Percentiles rank a stretch among this genome's conserved stretches.
Evolutionary conservation across 2,329 filamentous ascomycete species (phyloP).

Genomic region (Alternaria angustiovoidea): DNA sequence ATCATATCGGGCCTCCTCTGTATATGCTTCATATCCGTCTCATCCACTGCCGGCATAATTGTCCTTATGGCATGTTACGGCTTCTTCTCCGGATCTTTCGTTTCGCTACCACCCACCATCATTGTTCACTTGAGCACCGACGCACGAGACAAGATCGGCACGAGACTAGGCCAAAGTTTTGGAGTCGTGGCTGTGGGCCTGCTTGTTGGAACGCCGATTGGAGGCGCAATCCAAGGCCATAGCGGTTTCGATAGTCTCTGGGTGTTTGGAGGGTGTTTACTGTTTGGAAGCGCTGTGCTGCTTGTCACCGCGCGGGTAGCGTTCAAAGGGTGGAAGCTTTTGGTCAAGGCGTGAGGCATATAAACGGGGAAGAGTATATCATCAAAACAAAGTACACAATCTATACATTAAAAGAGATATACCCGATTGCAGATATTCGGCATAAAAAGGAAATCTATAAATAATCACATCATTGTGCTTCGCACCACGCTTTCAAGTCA

Average conservation of each 20-base stretch:
- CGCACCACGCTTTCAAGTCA: conserved; percentile 28
- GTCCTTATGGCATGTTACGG: conserved; percentile 57
- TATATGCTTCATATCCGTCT: conserved; percentile 52
- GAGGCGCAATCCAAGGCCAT: conserved; percentile 61
- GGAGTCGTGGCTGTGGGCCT: conserved; percentile 60
- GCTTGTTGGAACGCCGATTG: conserved; percentile 65
- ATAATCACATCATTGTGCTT: not conserved
- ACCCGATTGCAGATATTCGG: not conserved
- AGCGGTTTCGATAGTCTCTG: conserved; percentile 55
- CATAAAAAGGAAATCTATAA: not conserved
- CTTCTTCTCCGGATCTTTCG: conserved; percentile 59
- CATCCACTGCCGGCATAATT: conserved; percentile 49
- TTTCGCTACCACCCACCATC: conserved; percentile 57
- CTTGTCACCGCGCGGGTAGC: conserved; percentile 32
- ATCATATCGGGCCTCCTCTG: conserved; percentile 52
- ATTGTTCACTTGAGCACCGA: conserved; percentile 55
- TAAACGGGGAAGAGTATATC: not conserved
- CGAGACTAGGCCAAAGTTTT: conserved; percentile 66
- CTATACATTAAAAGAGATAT: not conserved
- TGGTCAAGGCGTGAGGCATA: conserved; percentile 31
- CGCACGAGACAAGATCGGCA: conserved; percentile 57
- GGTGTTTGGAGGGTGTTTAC: conserved; percentile 53
- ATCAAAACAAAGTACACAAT: not conserved
- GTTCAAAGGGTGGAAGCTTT: conserved; percentile 37
- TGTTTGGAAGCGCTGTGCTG: conserved; percentile 31